Conservation (phyloP, 495 filamentous ascomycete species). For the Hypoxylon trugodes region DNA sequence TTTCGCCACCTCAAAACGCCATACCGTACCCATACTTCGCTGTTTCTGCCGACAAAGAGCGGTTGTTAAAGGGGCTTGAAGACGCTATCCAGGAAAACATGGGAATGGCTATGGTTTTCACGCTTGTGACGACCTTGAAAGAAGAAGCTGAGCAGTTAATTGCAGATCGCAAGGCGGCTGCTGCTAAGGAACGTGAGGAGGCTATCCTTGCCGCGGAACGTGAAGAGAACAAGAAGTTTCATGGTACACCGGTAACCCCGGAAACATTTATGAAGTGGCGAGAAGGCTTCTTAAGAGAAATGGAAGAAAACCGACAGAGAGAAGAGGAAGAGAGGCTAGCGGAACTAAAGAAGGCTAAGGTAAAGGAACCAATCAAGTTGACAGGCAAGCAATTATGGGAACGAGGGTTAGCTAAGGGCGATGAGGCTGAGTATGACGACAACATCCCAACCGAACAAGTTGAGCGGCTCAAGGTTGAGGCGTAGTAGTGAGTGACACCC, state of each 20-base stretch:
- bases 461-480: conserved; percentile 71
- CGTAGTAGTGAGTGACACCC: conserved; percentile 17
- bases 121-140: conserved; percentile 84
- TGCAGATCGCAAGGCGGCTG: conserved; percentile 67
- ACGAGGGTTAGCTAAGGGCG: conserved; percentile 76
- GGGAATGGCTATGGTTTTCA: conserved; percentile 99
- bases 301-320: conserved; percentile 71
- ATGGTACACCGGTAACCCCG: conserved; percentile 83
- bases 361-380: conserved; percentile 69
- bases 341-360: conserved; percentile 76
- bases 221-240: conserved; percentile 95
- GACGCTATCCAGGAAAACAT: conserved; percentile 85
- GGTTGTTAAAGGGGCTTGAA: conserved; percentile 72
- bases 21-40: conserved; percentile 68
- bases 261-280: conserved; percentile 88
- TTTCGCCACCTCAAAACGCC: conserved; percentile 74
- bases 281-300: conserved; percentile 77
- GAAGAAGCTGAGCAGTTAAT: conserved; percentile 86
- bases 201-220: conserved; percentile 76
- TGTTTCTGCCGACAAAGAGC: conserved; percentile 69
- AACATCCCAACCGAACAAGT: conserved; percentile 63
- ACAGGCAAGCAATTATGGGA: conserved; percentile 89
- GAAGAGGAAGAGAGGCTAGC: conserved; percentile 75
- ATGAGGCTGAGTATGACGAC: conserved; percentile 72
- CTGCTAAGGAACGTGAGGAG: conserved; percentile 69